Conservation (phyloP, 2,329 filamentous ascomycete species). For the Aspergillus niger region DNA sequence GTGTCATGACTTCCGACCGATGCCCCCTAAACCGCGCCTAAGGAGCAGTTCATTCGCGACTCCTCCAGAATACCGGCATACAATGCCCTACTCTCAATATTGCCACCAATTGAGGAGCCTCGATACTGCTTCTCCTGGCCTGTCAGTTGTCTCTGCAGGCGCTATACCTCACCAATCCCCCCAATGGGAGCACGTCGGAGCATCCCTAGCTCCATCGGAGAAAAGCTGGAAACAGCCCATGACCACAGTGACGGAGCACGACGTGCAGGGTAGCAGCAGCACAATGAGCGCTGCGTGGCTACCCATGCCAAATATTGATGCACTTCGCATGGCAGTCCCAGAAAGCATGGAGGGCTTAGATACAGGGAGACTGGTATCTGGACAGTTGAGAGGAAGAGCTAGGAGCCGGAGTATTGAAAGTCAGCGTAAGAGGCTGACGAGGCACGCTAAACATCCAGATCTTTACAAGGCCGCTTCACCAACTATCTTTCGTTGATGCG, state of each 20-base stretch:
- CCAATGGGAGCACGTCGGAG: neutral
- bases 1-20: conserved; percentile 17
- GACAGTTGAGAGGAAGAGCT: conserved; percentile 26
- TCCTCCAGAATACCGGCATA: neutral
- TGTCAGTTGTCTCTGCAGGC: neutral
- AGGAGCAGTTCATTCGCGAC: conserved; percentile 17
- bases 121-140: conserved; percentile 3
- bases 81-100: conserved; percentile 13
- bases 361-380: conserved; percentile 2
- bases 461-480: conserved; percentile 13
- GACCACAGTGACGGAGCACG: neutral
- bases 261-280: neutral
- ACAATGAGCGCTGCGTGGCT: neutral
- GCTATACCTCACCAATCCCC: neutral
- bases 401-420: conserved; percentile 29
- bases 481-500: conserved; percentile 17
- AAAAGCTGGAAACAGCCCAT: neutral
- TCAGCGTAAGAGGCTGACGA: conserved; percentile 22
- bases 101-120: conserved; percentile 17
- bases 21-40: conserved; percentile 3
- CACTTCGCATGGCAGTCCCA: neutral
- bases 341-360: neutral
- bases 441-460: conserved; percentile 21
- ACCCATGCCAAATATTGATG: neutral
- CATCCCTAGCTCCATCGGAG: neutral